These are phyloP conservation scores for Paraphoma sp. DNA, from an alignment of 2,329 filamentous ascomycete species.

Conservation along the genomic window DNA sequence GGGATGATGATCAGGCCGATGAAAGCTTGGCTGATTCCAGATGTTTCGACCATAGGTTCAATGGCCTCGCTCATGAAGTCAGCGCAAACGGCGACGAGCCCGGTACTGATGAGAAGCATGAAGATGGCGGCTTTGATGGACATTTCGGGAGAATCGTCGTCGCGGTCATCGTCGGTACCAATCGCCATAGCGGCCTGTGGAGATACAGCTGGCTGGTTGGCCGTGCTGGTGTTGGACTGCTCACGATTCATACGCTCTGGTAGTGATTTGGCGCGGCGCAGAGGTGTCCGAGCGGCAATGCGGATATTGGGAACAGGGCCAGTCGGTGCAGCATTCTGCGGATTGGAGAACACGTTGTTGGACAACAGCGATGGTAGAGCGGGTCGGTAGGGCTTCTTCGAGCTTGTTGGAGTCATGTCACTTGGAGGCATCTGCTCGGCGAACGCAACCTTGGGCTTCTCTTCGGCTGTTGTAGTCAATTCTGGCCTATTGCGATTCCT, in stretches of 20 bases:
- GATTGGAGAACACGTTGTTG: constrained; percentile 71
- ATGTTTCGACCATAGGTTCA: constrained; percentile 67
- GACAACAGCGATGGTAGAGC: constrained; percentile 70
- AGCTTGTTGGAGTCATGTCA: constrained; percentile 50
- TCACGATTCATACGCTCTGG: constrained; percentile 44
- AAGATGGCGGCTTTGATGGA: constrained; percentile 64
- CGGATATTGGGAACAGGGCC: constrained; percentile 39
- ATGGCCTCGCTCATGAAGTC: constrained; percentile 81
- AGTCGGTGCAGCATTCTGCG: constrained; percentile 42
- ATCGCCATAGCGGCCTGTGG: constrained; percentile 25
- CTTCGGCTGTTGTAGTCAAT: constrained; percentile 19
- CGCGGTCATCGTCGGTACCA: constrained; percentile 29
- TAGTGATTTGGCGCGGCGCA: constrained; percentile 45
- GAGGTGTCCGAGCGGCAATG: constrained; percentile 36
- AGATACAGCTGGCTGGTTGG: constrained; percentile 24
- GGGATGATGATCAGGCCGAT: constrained; percentile 81
- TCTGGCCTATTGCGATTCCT: constrained; percentile 48
- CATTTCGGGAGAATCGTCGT: constrained; percentile 52
- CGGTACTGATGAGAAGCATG: constrained; percentile 62
- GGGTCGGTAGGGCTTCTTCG: constrained; percentile 65
- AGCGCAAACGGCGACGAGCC: constrained; percentile 65
- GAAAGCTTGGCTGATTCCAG: constrained; percentile 72
- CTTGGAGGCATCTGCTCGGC: constrained; percentile 41
- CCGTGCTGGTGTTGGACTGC: constrained; percentile 21
- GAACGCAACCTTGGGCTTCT: constrained; percentile 47